Evolutionary conservation across 495 filamentous ascomycete species (phyloP), one percentile per base, ranked within the genome.

Genomic region (Geopyxis carbonaria): DNA sequence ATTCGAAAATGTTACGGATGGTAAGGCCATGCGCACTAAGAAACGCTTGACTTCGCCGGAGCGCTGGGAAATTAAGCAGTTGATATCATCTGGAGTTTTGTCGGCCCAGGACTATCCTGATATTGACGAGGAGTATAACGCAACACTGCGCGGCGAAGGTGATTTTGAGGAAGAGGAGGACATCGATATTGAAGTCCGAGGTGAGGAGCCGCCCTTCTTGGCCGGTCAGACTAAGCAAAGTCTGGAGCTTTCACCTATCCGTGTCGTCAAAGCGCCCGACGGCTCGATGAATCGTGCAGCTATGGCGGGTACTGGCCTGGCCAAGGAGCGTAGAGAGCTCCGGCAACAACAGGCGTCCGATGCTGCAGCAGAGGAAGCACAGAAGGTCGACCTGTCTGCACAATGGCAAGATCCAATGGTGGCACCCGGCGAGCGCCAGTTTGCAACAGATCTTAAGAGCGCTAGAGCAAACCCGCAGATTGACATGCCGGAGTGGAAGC

Each of bases 371-470:
- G 73, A 93, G 48, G 73, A 79, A 43, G 74, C 80, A 2, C 63
- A 73, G 3, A 73, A 83, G 44, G 79, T 89, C 7, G 87, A 97
- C 50, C 69, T 99, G 4, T 73, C 76, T 31, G 76, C 80, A 1
- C 85, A 94, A 57, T 99, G 89, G 89, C 74, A 93, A 39, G 89
- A 99, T 59, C 89, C 89, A 0, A 92, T 99, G 85, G 76, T 79
- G 22, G 70, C 73, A 19, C 76, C 87, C 1, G 79, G 85, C 33
- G 67, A 80, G 43, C 68, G 80, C 19, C 76, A 87, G 45, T 95
- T 95, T 59, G 91, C 87, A 2, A 71, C 72, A 38, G 91, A 93
- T 47, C 55, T 95, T 15, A 63, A 62, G 23, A 53, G 48, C 15
- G 57, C 66, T 1, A 64, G 68, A 34, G 60, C 63, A 15, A 62